These are phyloP conservation scores for Metschnikowia continentalis DNA, from an alignment of 805 yeast genomes.

Conservation along the genomic window DNA sequence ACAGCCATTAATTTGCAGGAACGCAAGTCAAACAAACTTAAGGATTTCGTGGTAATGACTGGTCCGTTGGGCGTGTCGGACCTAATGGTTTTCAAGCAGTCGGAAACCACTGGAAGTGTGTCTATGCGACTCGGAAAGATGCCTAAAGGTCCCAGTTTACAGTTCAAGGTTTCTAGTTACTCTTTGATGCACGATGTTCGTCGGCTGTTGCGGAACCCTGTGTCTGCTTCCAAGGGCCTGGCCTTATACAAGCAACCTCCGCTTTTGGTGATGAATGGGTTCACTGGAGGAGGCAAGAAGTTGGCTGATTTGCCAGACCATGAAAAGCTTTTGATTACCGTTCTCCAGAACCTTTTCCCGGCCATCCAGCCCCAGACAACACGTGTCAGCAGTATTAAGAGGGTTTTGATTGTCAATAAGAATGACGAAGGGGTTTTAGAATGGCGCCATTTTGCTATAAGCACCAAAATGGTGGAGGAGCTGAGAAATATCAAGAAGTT, in stretches of 20 bases:
- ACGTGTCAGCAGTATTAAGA: constrained; percentile 65
- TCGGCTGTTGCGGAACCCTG: constrained; percentile 68
- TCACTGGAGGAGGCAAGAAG: constrained; percentile 41
- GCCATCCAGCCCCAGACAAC: constrained; percentile 85
- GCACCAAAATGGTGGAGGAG: constrained; percentile 78
- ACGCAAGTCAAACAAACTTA: constrained; percentile 78
- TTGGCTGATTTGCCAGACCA: constrained; percentile 60
- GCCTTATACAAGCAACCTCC: constrained; percentile 77
- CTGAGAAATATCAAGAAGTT: constrained; percentile 69
- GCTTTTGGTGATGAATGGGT: constrained; percentile 88
- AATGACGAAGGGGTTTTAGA: constrained; percentile 74
- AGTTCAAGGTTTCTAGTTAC: constrained; percentile 73
- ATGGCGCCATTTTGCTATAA: constrained; percentile 84
- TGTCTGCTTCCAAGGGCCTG: constrained; percentile 62
- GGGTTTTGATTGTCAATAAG: constrained; percentile 81
- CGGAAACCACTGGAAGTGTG: constrained; percentile 70
- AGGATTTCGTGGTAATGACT: constrained; percentile 96
- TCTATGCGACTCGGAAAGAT: constrained; percentile 79
- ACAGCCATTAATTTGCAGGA: constrained; percentile 88
- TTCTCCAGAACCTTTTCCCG: constrained; percentile 94
- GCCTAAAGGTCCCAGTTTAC: constrained; percentile 92
- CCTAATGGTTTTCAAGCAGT: constrained; percentile 80
- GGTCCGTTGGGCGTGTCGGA: constrained; percentile 95
- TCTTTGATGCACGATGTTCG: constrained; percentile 79
- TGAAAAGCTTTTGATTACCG: constrained; percentile 80